Base-by-base conservation (phyloP, 2,329 filamentous ascomycete genomes). In the Fusarium sp. region DNA sequence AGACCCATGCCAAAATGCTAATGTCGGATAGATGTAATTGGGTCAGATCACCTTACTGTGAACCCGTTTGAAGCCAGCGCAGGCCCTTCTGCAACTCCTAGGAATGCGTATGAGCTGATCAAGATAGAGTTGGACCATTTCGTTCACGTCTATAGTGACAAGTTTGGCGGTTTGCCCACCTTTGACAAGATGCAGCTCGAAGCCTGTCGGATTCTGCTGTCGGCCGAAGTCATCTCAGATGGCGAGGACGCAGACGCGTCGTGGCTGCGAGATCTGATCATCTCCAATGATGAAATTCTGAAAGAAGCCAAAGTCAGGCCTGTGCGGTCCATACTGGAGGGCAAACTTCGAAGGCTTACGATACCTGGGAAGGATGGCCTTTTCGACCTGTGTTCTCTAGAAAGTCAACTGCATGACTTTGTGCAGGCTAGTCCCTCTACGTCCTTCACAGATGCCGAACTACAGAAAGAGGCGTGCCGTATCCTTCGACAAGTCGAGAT, bases 161-260 rank as follows among this genome's bases (percentile, higher is more conserved):
- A 51, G 18, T 51, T 51, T 16, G 48, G 48, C 10, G 48, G 31
- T 27, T 18, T 51, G 7, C 48, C 48, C 9, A 51, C 48, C 6
- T 51, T 37, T 16, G 48, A 51, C 48, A 51, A 37, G 48, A 51
- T 51, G 48, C 48, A 51, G 11, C 48, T 51, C 1, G 48, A 51
- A 11, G 48, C 48, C 8, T 51, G 48, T 28, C 48, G 48, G 2
- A 51, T 51, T 1, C 23, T 51, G 16, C 31, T 51, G 10, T 51
- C 48, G 7, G 34, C 48, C 1, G 48, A 51, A 34, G 48, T 51
- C 15, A 51, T 51, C 1, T 51, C 48, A 37, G 48, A 51, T 15
- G 18, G 34, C 1, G 34, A 51, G 11, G 48, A 16, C 1, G 36
- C 48, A 1, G 27, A 51, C 3, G 48, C 48, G 1, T 51, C 48